A percentile compares a stretch with the other conserved stretches of the same genome.
These are phyloP conservation scores for Termitomyces sp. DNA, from an alignment of 768 basidiomycete species.

Conservation along the genomic window DNA sequence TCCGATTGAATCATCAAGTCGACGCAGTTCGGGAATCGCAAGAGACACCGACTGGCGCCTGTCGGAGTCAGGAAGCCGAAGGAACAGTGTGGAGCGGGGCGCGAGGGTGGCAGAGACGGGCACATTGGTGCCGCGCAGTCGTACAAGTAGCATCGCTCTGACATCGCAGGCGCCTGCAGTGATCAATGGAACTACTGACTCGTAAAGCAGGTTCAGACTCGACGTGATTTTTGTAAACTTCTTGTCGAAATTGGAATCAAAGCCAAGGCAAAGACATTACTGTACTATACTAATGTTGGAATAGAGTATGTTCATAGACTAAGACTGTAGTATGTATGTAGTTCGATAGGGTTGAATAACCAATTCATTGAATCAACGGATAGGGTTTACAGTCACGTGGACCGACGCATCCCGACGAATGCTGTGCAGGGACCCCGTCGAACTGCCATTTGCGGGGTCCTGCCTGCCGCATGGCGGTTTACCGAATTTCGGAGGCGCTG, in stretches of 20 bases:
- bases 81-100: conserved; percentile 57
- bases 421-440: conserved; percentile 25
- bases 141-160: conserved; percentile 35
- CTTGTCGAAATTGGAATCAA: neutral
- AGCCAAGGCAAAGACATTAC: conserved; percentile 3
- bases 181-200: conserved; percentile 9
- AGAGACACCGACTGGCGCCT: conserved; percentile 31
- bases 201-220: neutral
- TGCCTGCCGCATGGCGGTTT: conserved; percentile 27
- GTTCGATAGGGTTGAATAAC: neutral
- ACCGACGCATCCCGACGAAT: conserved; percentile 24
- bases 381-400: conserved; percentile 15
- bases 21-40: conserved; percentile 43
- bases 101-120: conserved; percentile 70
- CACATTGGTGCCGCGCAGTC: conserved; percentile 44
- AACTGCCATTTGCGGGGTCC: conserved; percentile 17
- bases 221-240: neutral
- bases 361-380: no score
- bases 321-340: neutral
- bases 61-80: conserved; percentile 38
- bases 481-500: conserved; percentile 18
- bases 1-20: conserved; percentile 49
- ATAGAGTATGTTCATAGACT: neutral
- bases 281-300: conserved; percentile 11
- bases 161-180: conserved; percentile 20